Conservation (phyloP, 116 monocot species). For the Papilionanthe hybrid region DNA sequence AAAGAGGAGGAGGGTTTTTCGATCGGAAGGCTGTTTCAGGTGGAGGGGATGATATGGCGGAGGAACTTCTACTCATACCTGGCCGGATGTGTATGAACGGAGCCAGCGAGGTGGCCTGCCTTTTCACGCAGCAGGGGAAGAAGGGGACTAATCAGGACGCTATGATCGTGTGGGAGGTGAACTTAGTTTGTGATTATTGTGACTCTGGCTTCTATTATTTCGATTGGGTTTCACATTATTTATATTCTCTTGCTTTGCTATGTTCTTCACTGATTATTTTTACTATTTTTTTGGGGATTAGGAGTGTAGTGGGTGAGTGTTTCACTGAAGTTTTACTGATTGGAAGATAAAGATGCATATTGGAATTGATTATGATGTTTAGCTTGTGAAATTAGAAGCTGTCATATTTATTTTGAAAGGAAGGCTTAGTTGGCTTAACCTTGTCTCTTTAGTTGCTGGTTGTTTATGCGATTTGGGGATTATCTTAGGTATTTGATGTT, state of each 20-base stretch:
- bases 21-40: neutral
- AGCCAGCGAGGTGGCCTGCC: conserved; percentile 53
- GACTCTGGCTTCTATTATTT: neutral
- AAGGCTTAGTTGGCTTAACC: neutral
- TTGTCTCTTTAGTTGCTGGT: neutral
- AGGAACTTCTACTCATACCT: conserved; percentile 40
- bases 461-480: neutral
- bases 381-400: neutral
- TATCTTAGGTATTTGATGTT: neutral
- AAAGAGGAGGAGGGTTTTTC: conserved; percentile 5
- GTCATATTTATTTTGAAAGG: neutral
- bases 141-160: conserved; percentile 85
- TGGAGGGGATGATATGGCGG: conserved; percentile 15
- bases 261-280: neutral
- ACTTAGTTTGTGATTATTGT: neutral
- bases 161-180: conserved; percentile 80
- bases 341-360: neutral
- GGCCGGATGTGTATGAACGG: conserved; percentile 61
- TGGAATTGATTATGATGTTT: neutral
- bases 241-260: neutral
- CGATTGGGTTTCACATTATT: neutral
- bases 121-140: conserved; percentile 77
- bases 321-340: neutral
- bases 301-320: neutral
- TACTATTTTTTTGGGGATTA: neutral